Evolutionary conservation across 345 rosid species (phyloP).

Genomic region (Dimocarpus longan): DNA sequence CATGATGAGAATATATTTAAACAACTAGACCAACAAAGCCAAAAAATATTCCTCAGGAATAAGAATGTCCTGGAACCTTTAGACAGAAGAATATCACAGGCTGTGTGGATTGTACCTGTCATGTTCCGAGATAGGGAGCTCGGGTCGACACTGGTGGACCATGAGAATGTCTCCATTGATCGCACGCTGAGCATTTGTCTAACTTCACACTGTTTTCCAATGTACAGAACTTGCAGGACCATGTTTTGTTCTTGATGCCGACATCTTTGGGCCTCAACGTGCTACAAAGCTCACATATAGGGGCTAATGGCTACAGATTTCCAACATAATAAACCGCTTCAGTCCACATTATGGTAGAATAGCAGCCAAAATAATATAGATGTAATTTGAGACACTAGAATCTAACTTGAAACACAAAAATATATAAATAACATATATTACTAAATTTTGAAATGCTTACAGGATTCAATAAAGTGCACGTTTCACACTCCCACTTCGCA

Average conservation of each 20-base stretch:
- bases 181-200: constrained; percentile 83
- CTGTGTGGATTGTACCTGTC: constrained; percentile 26
- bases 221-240: constrained; percentile 82
- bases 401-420: background rate
- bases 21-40: background rate
- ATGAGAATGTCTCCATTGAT: constrained; percentile 79
- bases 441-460: constrained; percentile 46
- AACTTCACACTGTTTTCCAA: constrained; percentile 58
- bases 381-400: background rate
- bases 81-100: background rate
- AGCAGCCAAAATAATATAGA: background rate
- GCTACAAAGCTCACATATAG: constrained; percentile 63
- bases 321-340: background rate
- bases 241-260: constrained; percentile 43
- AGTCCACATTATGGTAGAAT: background rate
- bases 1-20: background rate
- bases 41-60: background rate
- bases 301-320: constrained; percentile 63
- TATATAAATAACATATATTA: background rate
- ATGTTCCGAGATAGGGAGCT: constrained; percentile 60
- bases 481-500: constrained; percentile 70
- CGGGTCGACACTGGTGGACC: constrained; percentile 65
- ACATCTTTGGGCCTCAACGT: constrained; percentile 53
- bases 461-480: constrained; percentile 75
- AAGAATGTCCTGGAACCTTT: background rate